phyloP scores from a whole-genome alignment of 1,284 basidiomycete genomes.

The Malassezia cuniculi region DNA sequence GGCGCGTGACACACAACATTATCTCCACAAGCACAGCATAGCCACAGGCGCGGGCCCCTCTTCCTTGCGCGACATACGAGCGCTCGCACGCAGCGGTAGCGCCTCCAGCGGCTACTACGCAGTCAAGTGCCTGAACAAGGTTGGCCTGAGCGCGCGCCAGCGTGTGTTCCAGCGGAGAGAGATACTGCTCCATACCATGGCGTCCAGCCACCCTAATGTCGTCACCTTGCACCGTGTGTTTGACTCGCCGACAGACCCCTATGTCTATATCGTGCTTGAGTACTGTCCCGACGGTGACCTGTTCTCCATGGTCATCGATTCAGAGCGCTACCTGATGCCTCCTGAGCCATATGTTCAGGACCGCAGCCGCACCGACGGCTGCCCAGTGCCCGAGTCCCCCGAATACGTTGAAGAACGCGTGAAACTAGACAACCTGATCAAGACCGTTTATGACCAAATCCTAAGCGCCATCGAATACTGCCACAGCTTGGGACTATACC shows the following conservation, averaged over 20 bases:
- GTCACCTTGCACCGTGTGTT: constrained; percentile 79
- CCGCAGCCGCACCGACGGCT: constrained; percentile 18
- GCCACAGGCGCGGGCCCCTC: no score
- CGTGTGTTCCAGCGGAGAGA: constrained; percentile 67
- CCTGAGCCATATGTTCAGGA: constrained; percentile 14
- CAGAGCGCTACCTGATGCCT: constrained; percentile 54
- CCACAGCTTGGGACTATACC: constrained; percentile 63
- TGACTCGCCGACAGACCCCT: constrained; percentile 52
- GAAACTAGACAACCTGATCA: constrained; percentile 34
- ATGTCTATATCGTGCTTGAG: constrained; percentile 55
- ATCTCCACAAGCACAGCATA: constrained; percentile 17
- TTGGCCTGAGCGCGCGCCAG: constrained; percentile 57
- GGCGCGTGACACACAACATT: constrained; percentile 30
- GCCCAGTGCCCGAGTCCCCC: constrained; percentile 14
- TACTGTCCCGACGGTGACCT: constrained; percentile 76
- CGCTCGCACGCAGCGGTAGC: constrained; percentile 21
- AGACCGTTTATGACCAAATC: constrained; percentile 49
- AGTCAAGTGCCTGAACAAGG: constrained; percentile 68
- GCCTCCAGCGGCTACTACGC: constrained; percentile 52
- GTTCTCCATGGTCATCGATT: constrained; percentile 61
- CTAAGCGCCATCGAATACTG: constrained; percentile 82
- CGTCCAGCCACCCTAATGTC: constrained; percentile 66
- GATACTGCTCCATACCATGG: constrained; percentile 53
- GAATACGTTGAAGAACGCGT: constrained; percentile 10
- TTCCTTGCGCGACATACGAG: no score